phyloP scores from a whole-genome alignment of 192 early-diverging fungal genomes.

The Linnemannia zychae region DNA sequence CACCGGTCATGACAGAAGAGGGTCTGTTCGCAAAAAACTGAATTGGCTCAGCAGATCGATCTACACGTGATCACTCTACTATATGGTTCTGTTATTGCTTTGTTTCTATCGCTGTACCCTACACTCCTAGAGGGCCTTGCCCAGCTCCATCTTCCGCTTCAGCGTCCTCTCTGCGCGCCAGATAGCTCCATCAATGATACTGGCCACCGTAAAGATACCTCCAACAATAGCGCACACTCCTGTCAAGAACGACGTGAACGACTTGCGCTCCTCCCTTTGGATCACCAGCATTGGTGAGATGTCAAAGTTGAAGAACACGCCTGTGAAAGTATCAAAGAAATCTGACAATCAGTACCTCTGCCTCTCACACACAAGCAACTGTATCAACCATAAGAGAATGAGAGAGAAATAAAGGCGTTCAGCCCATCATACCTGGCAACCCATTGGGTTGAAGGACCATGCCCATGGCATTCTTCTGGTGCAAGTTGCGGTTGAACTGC shows the following conservation, averaged over 20 bases:
- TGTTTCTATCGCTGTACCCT: neutral
- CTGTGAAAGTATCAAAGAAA: constrained; percentile 52
- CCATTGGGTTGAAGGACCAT: constrained; percentile 25
- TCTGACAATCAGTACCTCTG: neutral
- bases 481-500: constrained; percentile 80
- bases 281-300: constrained; percentile 97
- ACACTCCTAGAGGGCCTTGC: constrained; percentile 74
- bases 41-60: no score
- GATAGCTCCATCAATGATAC: constrained; percentile 88
- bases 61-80: neutral
- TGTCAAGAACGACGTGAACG: constrained; percentile 91
- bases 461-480: constrained; percentile 32
- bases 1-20: no score
- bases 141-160: constrained; percentile 84
- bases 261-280: constrained; percentile 83
- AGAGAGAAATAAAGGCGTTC: no score
- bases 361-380: neutral
- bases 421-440: constrained; percentile 53
- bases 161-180: constrained; percentile 88
- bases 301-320: constrained; percentile 94
- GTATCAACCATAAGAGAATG: neutral
- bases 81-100: neutral
- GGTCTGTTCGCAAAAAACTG: no score
- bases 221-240: constrained; percentile 93
- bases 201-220: constrained; percentile 95